phyloP scores from a whole-genome alignment of 306 rosid species.

The Castanea mollissima region DNA sequence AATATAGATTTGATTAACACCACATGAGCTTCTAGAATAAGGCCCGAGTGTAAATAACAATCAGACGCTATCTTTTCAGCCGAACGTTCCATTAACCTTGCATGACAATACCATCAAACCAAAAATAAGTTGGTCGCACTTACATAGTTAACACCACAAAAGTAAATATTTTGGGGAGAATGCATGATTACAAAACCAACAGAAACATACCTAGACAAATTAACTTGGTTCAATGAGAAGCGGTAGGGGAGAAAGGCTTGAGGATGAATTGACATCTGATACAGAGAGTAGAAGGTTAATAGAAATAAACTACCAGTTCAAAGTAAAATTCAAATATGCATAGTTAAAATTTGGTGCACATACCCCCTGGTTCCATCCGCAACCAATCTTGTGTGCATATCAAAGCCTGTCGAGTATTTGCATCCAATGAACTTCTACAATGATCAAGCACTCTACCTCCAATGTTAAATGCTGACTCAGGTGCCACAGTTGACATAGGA shows the following conservation, averaged over 20 bases:
- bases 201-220: constrained; percentile 33
- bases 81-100: constrained; percentile 31
- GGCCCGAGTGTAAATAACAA: constrained; percentile 21
- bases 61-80: constrained; percentile 18
- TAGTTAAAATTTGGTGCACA: background rate
- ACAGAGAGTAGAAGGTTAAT: constrained; percentile 7
- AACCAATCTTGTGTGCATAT: constrained; percentile 95
- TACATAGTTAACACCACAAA: background rate
- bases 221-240: constrained; percentile 49
- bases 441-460: constrained; percentile 74
- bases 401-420: constrained; percentile 73
- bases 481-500: constrained; percentile 87
- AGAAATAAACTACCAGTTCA: constrained; percentile 14
- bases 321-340: background rate
- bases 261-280: constrained; percentile 61
- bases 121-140: constrained; percentile 9
- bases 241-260: constrained; percentile 50
- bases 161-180: background rate
- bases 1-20: constrained; percentile 8
- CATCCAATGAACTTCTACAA: constrained; percentile 53
- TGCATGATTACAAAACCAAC: constrained; percentile 8
- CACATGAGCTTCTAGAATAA: constrained; percentile 24
- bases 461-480: constrained; percentile 62
- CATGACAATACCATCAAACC: constrained; percentile 16
- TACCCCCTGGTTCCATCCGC: constrained; percentile 66